Evolutionary conservation across 768 basidiomycete species (phyloP).

Genomic region (Tricholoma flavovirens): DNA sequence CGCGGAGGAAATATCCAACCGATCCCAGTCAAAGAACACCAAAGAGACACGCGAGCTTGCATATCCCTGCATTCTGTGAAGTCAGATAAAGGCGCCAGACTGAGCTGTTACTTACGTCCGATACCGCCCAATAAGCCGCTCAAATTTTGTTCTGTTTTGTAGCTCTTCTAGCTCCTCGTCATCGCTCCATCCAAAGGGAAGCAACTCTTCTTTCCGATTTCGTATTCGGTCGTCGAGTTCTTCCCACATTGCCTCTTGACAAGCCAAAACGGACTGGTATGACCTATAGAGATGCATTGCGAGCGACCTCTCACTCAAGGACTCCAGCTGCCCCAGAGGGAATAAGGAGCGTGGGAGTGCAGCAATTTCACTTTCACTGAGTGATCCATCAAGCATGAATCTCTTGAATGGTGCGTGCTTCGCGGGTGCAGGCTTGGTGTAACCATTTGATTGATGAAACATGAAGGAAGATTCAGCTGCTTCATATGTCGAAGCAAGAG

Average conservation of each 20-base stretch:
- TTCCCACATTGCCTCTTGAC: constrained; percentile 76
- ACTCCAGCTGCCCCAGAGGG: constrained; percentile 36
- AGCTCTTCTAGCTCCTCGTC: constrained; percentile 56
- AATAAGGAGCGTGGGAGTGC: constrained; percentile 31
- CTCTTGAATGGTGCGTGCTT: constrained; percentile 24
- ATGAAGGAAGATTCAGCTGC: constrained; percentile 15
- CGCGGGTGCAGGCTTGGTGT: constrained; percentile 6
- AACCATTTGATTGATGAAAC: constrained; percentile 6
- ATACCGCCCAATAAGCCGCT: constrained; percentile 53
- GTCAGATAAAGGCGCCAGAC: constrained; percentile 1
- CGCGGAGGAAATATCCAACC: constrained; percentile 56
- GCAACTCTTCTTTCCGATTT: constrained; percentile 47
- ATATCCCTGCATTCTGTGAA: constrained; percentile 44
- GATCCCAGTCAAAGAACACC: constrained; percentile 54
- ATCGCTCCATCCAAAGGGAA: constrained; percentile 64
- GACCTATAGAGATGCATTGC: constrained; percentile 68
- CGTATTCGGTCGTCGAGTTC: constrained; percentile 58
- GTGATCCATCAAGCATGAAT: constrained; percentile 43
- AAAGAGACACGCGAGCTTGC: constrained; percentile 56
- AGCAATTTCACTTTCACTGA: constrained; percentile 35
- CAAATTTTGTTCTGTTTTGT: constrained; percentile 52
- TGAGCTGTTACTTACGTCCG: constrained; percentile 35
- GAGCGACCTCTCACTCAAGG: constrained; percentile 52
- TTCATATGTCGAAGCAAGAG: constrained; percentile 25
- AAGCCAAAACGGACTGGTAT: constrained; percentile 57